phyloP scores from a whole-genome alignment of 129 eudicot genomes.

The Chrysanthemum seticuspe region DNA sequence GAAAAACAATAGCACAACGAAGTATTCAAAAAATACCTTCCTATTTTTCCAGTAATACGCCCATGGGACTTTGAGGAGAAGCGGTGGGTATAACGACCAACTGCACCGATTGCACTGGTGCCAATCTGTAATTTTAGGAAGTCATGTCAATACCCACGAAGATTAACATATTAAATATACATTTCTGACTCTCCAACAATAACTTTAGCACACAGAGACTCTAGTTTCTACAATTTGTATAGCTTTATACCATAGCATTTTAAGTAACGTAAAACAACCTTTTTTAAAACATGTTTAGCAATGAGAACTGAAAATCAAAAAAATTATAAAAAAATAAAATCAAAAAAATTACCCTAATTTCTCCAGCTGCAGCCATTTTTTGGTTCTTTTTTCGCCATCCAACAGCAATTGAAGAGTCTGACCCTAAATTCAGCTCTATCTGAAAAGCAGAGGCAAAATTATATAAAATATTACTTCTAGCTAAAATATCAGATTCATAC shows the following conservation, averaged over 20 bases:
- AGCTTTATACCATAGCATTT: neutral
- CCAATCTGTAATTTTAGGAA: slow-evolving; percentile 55
- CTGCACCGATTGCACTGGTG: slow-evolving; percentile 73
- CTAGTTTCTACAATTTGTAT: neutral
- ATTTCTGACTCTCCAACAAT: neutral
- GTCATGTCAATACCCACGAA: neutral
- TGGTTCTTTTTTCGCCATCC: slow-evolving; percentile 92
- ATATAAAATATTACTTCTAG: neutral
- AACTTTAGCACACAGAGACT: neutral
- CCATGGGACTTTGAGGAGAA: slow-evolving; percentile 94
- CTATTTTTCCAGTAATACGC: slow-evolving; percentile 76
- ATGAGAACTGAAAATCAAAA: neutral
- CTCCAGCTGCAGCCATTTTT: slow-evolving; percentile 85
- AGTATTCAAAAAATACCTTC: slow-evolving; percentile 48
- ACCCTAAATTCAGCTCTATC: slow-evolving; percentile 81
- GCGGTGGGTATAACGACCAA: slow-evolving; percentile 69
- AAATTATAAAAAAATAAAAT: neutral
- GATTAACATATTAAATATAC: neutral
- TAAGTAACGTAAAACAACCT: neutral
- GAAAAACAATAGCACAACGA: neutral
- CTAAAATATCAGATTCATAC: neutral
- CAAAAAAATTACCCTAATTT: slow-evolving; percentile 58
- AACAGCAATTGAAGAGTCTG: slow-evolving; percentile 79
- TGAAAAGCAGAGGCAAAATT: slow-evolving; percentile 26
- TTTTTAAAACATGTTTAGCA: neutral